A percentile compares a stretch with the other conserved stretches of the same genome.
phyloP scores from a whole-genome alignment of 179 eudicot genomes.

The Vitellaria paradoxa region DNA sequence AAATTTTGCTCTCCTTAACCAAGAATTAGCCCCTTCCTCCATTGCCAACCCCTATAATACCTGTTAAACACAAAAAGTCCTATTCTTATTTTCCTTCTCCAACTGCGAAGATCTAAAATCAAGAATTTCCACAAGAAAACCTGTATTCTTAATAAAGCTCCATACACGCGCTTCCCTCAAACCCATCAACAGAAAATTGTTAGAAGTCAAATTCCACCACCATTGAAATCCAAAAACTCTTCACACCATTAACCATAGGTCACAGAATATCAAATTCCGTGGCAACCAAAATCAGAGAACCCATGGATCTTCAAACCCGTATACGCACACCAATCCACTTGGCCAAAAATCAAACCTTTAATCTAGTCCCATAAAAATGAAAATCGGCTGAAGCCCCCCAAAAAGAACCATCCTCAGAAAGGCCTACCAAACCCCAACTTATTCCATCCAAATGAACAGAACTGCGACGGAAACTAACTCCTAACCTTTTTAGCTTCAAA shows the following conservation, averaged over 20 bases:
- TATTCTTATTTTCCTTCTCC: slow-evolving; percentile 14
- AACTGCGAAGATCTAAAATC: slow-evolving; percentile 10
- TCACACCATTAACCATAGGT: slow-evolving; percentile 17
- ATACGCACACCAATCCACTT: background rate
- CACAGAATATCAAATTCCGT: slow-evolving; percentile 11
- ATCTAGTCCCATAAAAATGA: slow-evolving; percentile 1
- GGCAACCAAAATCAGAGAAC: slow-evolving; percentile 8
- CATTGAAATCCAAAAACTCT: slow-evolving; percentile 20
- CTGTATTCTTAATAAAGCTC: slow-evolving; percentile 16
- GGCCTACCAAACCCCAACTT: slow-evolving; percentile 6
- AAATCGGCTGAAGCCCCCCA: background rate
- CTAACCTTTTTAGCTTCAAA: slow-evolving; percentile 3
- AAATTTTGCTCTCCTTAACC: slow-evolving; percentile 88
- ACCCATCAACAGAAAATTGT: slow-evolving; percentile 36
- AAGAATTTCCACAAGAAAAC: slow-evolving; percentile 14
- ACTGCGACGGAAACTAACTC: background rate
- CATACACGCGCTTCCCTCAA: slow-evolving; percentile 21
- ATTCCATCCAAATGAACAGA: background rate
- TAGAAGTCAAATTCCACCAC: slow-evolving; percentile 10
- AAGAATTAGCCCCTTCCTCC: slow-evolving; percentile 77
- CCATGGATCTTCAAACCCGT: background rate
- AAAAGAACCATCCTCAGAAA: background rate
- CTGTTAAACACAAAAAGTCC: slow-evolving; percentile 19
- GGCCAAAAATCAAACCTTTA: background rate
- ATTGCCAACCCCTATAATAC: slow-evolving; percentile 27